These are phyloP conservation scores for Suhomyces canberraensis DNA, from an alignment of 805 yeast species.

Conservation along the genomic window DNA sequence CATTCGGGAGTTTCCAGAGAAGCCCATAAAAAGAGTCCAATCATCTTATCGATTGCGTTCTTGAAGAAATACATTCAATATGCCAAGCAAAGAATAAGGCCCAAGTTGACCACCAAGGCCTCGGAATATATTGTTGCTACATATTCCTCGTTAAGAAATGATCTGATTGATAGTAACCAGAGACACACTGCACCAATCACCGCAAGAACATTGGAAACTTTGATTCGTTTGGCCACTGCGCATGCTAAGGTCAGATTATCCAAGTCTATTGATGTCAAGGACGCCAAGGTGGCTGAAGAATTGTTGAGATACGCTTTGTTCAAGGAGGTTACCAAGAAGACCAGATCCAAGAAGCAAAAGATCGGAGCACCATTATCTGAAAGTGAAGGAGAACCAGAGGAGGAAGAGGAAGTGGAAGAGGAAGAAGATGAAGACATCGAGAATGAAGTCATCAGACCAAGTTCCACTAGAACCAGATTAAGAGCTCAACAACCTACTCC, in stretches of 20 bases:
- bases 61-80: conserved; percentile 90
- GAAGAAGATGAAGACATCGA: conserved; percentile 14
- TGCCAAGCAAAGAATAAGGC: conserved; percentile 84
- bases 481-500: conserved; percentile 13
- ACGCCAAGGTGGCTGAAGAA: conserved; percentile 84
- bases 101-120: conserved; percentile 74
- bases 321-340: conserved; percentile 58
- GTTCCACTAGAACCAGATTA: conserved; percentile 17
- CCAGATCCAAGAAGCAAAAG: conserved; percentile 29
- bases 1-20: conserved; percentile 66
- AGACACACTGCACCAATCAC: conserved; percentile 90
- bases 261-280: conserved; percentile 65
- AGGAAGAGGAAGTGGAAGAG: conserved; percentile 35
- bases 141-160: conserved; percentile 80
- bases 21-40: conserved; percentile 24
- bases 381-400: conserved; percentile 28
- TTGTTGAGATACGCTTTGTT: conserved; percentile 81
- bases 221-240: conserved; percentile 92
- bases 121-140: conserved; percentile 75
- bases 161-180: conserved; percentile 56
- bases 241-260: conserved; percentile 95
- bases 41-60: conserved; percentile 68
- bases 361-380: conserved; percentile 13
- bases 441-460: conserved; percentile 14
- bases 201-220: conserved; percentile 95